phyloP scores from a whole-genome alignment of 2,329 filamentous ascomycete genomes.

The Fusarium newnesense region DNA sequence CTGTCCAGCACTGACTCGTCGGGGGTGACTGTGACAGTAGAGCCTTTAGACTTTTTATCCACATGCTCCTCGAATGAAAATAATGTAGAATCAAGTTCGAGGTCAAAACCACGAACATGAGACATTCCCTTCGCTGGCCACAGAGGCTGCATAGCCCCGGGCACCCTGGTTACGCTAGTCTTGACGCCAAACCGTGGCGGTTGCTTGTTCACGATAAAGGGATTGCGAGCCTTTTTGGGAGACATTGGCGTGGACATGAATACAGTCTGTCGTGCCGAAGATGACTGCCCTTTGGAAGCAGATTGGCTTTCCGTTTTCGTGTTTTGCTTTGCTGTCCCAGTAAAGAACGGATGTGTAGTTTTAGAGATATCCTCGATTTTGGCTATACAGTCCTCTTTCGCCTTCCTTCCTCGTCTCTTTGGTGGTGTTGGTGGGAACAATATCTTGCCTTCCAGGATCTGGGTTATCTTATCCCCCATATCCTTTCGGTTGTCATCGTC shows the following conservation, averaged over 20 bases:
- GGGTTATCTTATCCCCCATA: constrained; percentile 70
- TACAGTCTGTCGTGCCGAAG: constrained; percentile 51
- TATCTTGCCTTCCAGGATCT: constrained; percentile 62
- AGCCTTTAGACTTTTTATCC: constrained; percentile 62
- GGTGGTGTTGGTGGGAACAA: constrained; percentile 40
- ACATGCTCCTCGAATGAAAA: background rate
- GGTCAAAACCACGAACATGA: constrained; percentile 66
- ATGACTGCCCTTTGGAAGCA: constrained; percentile 35
- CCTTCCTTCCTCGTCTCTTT: constrained; percentile 44
- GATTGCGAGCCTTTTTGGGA: constrained; percentile 54
- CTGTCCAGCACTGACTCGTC: constrained; percentile 57
- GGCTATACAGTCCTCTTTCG: constrained; percentile 38
- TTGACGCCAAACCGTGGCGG: constrained; percentile 58
- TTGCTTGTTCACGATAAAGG: constrained; percentile 45
- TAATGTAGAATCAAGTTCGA: background rate
- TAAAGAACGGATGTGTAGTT: constrained; percentile 57
- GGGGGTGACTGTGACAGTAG: constrained; percentile 52
- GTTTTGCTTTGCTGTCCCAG: constrained; percentile 47
- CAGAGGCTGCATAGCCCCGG: constrained; percentile 72
- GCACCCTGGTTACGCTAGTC: constrained; percentile 65
- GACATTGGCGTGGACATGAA: constrained; percentile 66
- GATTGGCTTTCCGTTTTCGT: constrained; percentile 32
- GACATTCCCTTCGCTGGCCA: constrained; percentile 75
- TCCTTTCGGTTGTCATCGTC: constrained; percentile 56
- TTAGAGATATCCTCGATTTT: constrained; percentile 41